A percentile compares a stretch with the other conserved stretches of the same genome.
Evolutionary conservation across 345 rosid genomes (phyloP).

Genomic region (Triadica sebifera): DNA sequence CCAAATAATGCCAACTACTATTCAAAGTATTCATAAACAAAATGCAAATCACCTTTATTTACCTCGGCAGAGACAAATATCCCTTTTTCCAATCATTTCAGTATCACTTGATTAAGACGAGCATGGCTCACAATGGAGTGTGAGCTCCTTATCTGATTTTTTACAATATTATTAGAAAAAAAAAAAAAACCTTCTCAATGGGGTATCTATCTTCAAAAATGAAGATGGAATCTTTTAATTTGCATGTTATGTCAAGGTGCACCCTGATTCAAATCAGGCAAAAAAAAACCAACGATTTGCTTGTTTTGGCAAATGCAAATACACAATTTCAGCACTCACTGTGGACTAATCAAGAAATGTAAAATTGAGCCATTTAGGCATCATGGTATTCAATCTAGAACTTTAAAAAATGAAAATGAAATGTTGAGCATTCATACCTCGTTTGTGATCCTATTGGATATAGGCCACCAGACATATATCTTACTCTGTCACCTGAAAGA

Average conservation of each 20-base stretch:
- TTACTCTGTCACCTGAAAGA: constrained; percentile 75
- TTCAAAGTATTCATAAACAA: neutral
- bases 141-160: neutral
- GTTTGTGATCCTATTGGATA: constrained; percentile 46
- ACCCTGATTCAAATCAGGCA: neutral
- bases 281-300: neutral
- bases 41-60: neutral
- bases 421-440: constrained; percentile 43
- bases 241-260: neutral
- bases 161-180: neutral
- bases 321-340: neutral
- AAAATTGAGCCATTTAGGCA: neutral
- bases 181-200: neutral
- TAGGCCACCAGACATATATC: constrained; percentile 48
- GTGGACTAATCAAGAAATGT: constrained; percentile 3
- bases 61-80: neutral
- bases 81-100: neutral
- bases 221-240: neutral
- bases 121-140: neutral
- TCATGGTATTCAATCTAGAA: neutral
- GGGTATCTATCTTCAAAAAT: neutral
- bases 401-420: neutral
- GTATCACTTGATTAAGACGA: neutral
- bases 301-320: neutral
- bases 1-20: neutral